phyloP scores from a whole-genome alignment of 805 yeast genomes.

The Wickerhamomyces rabaulensis region DNA sequence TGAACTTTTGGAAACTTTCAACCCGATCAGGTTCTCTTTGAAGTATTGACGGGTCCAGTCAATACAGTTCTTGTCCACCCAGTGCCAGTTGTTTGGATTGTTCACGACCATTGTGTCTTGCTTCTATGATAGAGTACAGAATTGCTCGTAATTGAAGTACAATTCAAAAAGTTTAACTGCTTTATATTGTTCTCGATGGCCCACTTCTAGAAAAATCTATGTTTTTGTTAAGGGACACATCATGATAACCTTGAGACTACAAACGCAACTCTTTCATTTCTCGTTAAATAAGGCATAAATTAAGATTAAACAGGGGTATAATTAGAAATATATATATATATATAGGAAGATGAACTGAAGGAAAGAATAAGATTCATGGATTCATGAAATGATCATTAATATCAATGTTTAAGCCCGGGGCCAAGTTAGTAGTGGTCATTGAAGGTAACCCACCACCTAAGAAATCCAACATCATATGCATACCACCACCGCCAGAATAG shows the following conservation, averaged over 20 bases:
- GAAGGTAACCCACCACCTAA: constrained; percentile 62
- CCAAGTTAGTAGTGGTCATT: constrained; percentile 37
- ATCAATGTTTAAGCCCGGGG: constrained; percentile 23
- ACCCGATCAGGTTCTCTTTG: constrained; percentile 49
- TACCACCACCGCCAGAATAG: constrained; percentile 85
- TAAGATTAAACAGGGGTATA: not conserved
- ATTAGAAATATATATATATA: not conserved
- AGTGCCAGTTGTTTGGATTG: constrained; percentile 99
- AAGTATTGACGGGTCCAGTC: constrained; percentile 86
- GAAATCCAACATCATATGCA: constrained; percentile 88
- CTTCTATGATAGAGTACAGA: not conserved
- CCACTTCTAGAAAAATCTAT: constrained; percentile 4
- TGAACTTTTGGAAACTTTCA: constrained; percentile 23
- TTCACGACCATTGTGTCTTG: constrained; percentile 71
- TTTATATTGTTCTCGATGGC: not conserved
- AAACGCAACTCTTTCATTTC: too few species aligned
- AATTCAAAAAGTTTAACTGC: not conserved
- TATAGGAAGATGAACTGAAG: not conserved
- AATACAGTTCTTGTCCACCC: constrained; percentile 97
- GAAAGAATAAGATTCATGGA: too few species aligned
- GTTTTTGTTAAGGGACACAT: not conserved
- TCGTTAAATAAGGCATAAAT: not conserved
- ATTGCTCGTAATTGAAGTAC: too few species aligned
- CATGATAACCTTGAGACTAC: too few species aligned
- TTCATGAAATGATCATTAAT: constrained; percentile 25